Evolutionary conservation across 2,329 filamentous ascomycete species (phyloP), one percentile per base, ranked within the genome.

Genomic region (Scedosporium dehoogii): DNA sequence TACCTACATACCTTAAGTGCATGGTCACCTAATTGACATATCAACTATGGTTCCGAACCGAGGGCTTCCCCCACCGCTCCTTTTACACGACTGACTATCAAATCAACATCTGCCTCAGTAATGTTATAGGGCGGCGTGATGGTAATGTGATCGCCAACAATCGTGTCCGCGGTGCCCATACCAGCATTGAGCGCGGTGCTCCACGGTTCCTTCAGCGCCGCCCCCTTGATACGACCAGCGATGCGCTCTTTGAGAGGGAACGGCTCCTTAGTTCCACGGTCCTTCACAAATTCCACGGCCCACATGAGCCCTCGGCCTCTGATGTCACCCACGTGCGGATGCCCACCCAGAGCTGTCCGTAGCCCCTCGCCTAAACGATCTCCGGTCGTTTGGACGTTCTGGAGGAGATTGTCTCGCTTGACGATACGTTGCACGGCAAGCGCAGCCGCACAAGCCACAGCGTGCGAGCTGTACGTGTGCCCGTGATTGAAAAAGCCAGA

Each of bases 361-460:
- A 88, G 70, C 5, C 76, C 64, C 7, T 71, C 66, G 18, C 75
- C 77, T 1, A 88, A 68, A 4, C 78, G 69, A 1, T 65, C 64
- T 0, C 87, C 88, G 73, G 85, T 82, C 0, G 67, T 68, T 3
- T 71, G 71, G 2, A 86, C 85, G 66, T 88, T 88, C 1, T 77
- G 73, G 0, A 91, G 69, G 1, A 91, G 70, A 2, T 80, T 74
- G 0, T 87, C 78, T 14, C 85, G 73, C 5, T 76, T 70, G 23
- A 90, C 79, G 29, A 87, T 82, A 38, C 73, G 73, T 67, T 87
- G 84, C 0, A 88, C 85, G 56, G 85, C 84, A 0, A 89, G 75
- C 0, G 84, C 86, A 0, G 85, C 81, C 0, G 85, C 76, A 66
- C 86, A 86, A 23, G 80, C 78, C 0, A 84, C 69, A 0, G 85